These are phyloP conservation scores for Penicillium sp. DNA, from an alignment of 2,329 filamentous ascomycete species.

Conservation along the genomic window DNA sequence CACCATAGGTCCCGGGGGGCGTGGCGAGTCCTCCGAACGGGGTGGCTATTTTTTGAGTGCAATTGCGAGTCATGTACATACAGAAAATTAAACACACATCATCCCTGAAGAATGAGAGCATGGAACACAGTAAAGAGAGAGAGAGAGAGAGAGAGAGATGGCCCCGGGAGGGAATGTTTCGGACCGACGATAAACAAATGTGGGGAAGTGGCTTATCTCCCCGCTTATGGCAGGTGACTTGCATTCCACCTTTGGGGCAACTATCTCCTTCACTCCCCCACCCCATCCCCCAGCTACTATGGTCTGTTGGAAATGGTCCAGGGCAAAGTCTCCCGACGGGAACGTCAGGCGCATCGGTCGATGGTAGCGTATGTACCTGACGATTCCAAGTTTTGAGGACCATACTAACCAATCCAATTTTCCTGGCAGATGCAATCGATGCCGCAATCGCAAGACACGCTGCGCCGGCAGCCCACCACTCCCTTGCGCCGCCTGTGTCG, in stretches of 20 bases:
- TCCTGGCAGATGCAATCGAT: slow-evolving; percentile 42
- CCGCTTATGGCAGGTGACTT: too few relatives aligned
- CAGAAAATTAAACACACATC: too few relatives aligned
- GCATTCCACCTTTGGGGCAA: too few relatives aligned
- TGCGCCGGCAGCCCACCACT: slow-evolving; percentile 40
- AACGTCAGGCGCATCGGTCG: slow-evolving; percentile 27
- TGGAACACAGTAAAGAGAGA: too few relatives aligned
- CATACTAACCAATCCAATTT: slow-evolving; percentile 5
- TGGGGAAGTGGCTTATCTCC: too few relatives aligned
- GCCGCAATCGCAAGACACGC: slow-evolving; percentile 40
- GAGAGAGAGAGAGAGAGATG: too few relatives aligned
- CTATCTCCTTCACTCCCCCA: neutral
- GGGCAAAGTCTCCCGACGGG: slow-evolving; percentile 21
- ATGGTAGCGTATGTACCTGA: slow-evolving; percentile 33
- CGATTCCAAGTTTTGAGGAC: too few relatives aligned
- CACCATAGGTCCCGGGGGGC: slow-evolving; percentile 47
- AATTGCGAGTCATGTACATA: too few relatives aligned
- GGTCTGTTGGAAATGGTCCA: slow-evolving; percentile 17
- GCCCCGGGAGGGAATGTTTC: too few relatives aligned
- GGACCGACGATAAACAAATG: slow-evolving; percentile 5
- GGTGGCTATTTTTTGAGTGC: slow-evolving; percentile 49
- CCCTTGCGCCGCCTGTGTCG: slow-evolving; percentile 40
- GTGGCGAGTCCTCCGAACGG: slow-evolving; percentile 53
- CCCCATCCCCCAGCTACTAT: neutral
- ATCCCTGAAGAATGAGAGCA: too few relatives aligned